Conservation (phyloP, 2,329 filamentous ascomycete genomes). For the Mollisiaceae sp. region DNA sequence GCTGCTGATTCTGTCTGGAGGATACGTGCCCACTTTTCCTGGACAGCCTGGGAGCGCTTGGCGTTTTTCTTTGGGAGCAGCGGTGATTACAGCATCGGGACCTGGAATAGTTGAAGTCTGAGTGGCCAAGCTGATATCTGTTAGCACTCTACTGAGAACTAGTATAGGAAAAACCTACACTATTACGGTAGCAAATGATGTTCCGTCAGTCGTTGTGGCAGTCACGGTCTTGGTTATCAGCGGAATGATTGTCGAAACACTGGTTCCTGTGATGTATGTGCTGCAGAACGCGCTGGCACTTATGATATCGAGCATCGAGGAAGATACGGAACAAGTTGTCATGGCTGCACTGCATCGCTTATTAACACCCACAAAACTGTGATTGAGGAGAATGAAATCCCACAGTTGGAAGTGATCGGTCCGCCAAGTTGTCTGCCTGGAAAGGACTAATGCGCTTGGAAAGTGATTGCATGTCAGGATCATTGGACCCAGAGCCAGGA, state of each 20-base stretch:
- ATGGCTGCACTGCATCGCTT: conserved; percentile 4
- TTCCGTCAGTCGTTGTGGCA: conserved; percentile 7
- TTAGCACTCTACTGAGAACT: neutral
- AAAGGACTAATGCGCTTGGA: neutral
- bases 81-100: conserved; percentile 12
- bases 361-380: neutral
- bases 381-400: neutral
- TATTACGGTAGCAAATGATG: conserved; percentile 9
- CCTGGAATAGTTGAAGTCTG: conserved; percentile 5
- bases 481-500: neutral
- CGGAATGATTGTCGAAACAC: conserved; percentile 3
- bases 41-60: conserved; percentile 10
- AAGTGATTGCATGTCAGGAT: neutral
- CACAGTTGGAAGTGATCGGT: conserved; percentile 3
- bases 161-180: neutral
- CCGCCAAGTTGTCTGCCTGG: neutral
- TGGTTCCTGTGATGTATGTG: conserved; percentile 12
- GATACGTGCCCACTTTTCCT: conserved; percentile 14
- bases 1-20: conserved; percentile 11
- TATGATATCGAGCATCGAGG: conserved; percentile 7
- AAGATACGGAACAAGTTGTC: conserved; percentile 15
- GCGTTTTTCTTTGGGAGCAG: conserved; percentile 11
- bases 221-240: conserved; percentile 6
- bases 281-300: conserved; percentile 17
- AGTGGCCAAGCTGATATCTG: conserved; percentile 9